Conservation (phyloP, 495 filamentous ascomycete species). For the Neurospora terricola region DNA sequence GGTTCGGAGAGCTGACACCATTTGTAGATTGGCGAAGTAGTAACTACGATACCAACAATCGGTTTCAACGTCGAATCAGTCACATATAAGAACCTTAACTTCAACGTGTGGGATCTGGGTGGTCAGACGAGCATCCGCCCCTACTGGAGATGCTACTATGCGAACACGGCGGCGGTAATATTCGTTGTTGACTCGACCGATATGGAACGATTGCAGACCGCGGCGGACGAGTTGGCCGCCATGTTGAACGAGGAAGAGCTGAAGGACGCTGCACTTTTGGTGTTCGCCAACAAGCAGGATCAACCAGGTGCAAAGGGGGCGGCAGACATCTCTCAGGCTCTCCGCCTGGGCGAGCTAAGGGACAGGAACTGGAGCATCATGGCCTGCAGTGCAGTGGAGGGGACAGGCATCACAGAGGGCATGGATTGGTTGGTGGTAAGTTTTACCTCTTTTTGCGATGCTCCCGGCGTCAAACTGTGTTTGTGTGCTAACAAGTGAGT, state of each 20-base stretch:
- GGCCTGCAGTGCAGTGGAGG: slow-evolving; percentile 91
- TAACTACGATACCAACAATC: slow-evolving; percentile 97
- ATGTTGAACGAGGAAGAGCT: slow-evolving; percentile 98
- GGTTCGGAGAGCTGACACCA: background rate
- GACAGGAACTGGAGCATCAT: slow-evolving; percentile 99
- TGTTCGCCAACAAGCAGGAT: slow-evolving; percentile 99
- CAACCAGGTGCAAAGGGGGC: slow-evolving; percentile 95
- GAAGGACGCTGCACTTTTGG: slow-evolving; percentile 79
- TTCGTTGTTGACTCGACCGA: slow-evolving; percentile 98
- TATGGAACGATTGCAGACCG: slow-evolving; percentile 85
- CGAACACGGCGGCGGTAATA: slow-evolving; percentile 97
- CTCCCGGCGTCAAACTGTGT: background rate
- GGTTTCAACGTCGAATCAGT: slow-evolving; percentile 99
- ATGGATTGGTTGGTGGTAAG: slow-evolving; percentile 99
- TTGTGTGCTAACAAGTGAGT: slow-evolving; percentile 12
- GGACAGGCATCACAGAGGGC: slow-evolving; percentile 84
- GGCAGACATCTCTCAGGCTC: slow-evolving; percentile 88
- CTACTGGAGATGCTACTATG: slow-evolving; percentile 99
- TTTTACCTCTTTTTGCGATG: slow-evolving; percentile 13
- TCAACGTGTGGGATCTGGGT: slow-evolving; percentile 98
- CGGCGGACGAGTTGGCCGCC: slow-evolving; percentile 81
- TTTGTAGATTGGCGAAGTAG: slow-evolving; percentile 86
- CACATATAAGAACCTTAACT: slow-evolving; percentile 92
- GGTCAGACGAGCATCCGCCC: slow-evolving; percentile 95
- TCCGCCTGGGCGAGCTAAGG: slow-evolving; percentile 78